Conservation (phyloP, 2,329 filamentous ascomycete species). For the Chrysoporthe austroafricana region DNA sequence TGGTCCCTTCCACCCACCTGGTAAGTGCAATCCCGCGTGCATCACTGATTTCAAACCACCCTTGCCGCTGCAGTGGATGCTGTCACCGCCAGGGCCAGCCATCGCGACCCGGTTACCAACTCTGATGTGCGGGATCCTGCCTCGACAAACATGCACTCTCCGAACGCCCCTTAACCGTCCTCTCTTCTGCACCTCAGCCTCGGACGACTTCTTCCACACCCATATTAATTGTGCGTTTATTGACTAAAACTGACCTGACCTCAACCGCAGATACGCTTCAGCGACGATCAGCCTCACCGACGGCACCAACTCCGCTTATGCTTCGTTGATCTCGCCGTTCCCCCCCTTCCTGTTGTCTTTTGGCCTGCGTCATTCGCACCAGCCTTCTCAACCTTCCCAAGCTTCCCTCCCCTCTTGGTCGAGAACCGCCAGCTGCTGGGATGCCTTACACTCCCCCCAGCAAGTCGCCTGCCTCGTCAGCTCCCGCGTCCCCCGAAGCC, state of each 20-base stretch:
- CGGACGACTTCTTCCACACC: not conserved
- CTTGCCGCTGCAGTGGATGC: not conserved
- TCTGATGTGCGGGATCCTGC: not conserved
- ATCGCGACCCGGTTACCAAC: not conserved
- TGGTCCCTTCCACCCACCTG: conserved; percentile 26
- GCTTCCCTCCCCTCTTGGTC: conserved; percentile 27
- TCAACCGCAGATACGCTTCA: conserved; percentile 27
- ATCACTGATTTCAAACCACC: not conserved
- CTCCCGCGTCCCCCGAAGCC: conserved; percentile 57
- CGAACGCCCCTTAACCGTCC: not conserved
- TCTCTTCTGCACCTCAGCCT: not conserved
- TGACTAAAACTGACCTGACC: not conserved
- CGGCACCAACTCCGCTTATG: conserved; percentile 16
- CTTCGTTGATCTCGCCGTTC: conserved; percentile 12
- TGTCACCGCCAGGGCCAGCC: too few species aligned
- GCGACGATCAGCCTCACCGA: conserved; percentile 29
- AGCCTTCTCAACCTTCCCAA: not conserved
- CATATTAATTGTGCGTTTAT: not conserved
- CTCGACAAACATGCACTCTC: not conserved
- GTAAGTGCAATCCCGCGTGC: conserved; percentile 20
- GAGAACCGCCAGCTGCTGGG: conserved; percentile 42
- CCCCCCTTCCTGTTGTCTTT: not conserved
- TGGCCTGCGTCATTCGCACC: not conserved
- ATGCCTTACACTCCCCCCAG: conserved; percentile 91
- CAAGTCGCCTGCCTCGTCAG: conserved; percentile 65